A percentile compares a stretch with the other conserved stretches of the same genome.
These are phyloP conservation scores for Colletotrichum aenigma DNA, from an alignment of 2,329 filamentous ascomycete genomes.

Conservation along the genomic window DNA sequence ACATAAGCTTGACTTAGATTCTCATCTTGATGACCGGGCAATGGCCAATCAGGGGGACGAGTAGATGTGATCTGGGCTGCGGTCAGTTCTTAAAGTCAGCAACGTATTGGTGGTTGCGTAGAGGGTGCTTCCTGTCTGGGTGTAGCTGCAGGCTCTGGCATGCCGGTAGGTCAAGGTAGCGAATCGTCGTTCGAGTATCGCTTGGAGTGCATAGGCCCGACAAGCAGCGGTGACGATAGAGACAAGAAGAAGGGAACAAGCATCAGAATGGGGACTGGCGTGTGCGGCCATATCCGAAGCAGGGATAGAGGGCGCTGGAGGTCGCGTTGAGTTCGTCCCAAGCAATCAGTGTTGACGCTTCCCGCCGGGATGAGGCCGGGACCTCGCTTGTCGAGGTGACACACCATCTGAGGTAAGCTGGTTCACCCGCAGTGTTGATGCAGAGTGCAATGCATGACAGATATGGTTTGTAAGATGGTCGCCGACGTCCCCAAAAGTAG, in stretches of 20 bases:
- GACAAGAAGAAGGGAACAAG: neutral
- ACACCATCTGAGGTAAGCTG: slow-evolving; percentile 16
- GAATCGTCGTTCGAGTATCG: neutral
- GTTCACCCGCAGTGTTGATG: neutral
- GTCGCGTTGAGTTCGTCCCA: neutral
- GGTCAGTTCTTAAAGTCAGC: neutral
- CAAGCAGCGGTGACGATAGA: neutral
- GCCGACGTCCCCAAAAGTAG: neutral
- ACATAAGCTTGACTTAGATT: slow-evolving; percentile 6
- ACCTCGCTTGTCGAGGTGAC: neutral
- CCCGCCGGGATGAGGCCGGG: neutral
- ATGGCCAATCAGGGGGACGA: neutral
- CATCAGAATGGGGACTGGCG: neutral
- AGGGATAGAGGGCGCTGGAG: neutral
- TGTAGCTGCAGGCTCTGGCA: neutral
- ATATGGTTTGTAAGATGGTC: slow-evolving; percentile 9
- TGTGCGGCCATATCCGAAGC: neutral
- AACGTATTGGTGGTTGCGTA: neutral
- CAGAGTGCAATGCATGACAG: slow-evolving; percentile 2
- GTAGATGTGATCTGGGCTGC: neutral
- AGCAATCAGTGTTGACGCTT: neutral
- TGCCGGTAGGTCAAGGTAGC: neutral
- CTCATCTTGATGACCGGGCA: neutral
- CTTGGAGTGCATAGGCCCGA: neutral
- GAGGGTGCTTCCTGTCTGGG: neutral